Evolutionary conservation across 257 asterid genomes (phyloP).

Genomic region (Lithospermum erythrorhizon): DNA sequence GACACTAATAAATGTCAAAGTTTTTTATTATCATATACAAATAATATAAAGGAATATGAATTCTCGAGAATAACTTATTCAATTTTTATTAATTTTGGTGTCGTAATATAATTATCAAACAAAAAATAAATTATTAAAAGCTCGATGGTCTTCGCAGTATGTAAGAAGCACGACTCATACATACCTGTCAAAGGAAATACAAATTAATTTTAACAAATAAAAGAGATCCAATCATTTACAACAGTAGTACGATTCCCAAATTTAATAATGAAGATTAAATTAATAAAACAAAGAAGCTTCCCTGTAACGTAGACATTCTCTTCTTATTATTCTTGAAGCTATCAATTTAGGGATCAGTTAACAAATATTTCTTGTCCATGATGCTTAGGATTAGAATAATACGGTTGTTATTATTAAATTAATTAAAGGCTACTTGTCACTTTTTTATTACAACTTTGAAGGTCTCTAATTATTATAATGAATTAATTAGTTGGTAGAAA

Average conservation of each 20-base stretch:
- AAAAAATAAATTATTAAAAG: too few relatives aligned
- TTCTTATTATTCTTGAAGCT: conserved; percentile 17
- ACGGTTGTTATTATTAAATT: neutral
- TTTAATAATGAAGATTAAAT: neutral
- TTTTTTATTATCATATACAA: too few relatives aligned
- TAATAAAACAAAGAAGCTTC: conserved; percentile 17
- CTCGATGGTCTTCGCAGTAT: too few relatives aligned
- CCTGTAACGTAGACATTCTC: conserved; percentile 48
- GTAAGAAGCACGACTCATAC: too few relatives aligned
- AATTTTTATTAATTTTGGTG: too few relatives aligned
- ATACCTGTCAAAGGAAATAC: too few relatives aligned
- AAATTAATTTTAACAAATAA: too few relatives aligned
- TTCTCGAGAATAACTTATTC: too few relatives aligned
- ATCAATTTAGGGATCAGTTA: conserved; percentile 88
- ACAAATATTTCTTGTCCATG: conserved; percentile 29
- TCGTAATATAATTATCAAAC: too few relatives aligned
- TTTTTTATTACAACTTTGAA: conserved; percentile 4
- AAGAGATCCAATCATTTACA: neutral
- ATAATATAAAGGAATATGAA: too few relatives aligned
- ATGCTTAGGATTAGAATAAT: conserved; percentile 35
- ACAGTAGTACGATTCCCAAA: neutral
- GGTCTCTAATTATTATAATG: neutral
- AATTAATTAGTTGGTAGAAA: neutral
- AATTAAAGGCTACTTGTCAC: neutral
- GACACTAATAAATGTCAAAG: too few relatives aligned